phyloP scores from a whole-genome alignment of 2,329 filamentous ascomycete species.

The Aureobasidium leucospermi region DNA sequence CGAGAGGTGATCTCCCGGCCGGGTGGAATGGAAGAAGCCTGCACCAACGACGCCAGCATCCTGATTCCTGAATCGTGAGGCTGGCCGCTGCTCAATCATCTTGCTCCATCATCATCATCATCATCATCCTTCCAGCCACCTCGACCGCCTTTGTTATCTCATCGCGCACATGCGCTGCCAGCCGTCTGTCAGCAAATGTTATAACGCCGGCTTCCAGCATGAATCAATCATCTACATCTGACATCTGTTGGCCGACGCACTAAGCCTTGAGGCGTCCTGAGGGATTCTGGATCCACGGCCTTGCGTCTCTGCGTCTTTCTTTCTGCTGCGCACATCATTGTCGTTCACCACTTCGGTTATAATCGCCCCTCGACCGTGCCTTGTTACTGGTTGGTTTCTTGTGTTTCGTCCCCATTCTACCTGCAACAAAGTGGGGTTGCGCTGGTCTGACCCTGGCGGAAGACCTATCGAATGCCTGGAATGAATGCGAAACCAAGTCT shows the following conservation, averaged over 20 bases:
- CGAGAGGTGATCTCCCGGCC: slow-evolving; percentile 5
- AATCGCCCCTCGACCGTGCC: background rate
- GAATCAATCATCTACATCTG: background rate
- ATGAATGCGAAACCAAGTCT: background rate
- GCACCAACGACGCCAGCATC: background rate
- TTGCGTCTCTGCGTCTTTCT: background rate
- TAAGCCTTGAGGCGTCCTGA: background rate
- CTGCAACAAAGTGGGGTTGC: slow-evolving; percentile 7
- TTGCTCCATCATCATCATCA: slow-evolving; percentile 2
- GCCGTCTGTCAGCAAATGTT: slow-evolving; percentile 6
- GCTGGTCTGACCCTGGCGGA: background rate
- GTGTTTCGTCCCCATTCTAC: background rate
- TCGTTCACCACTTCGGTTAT: background rate
- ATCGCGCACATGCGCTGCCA: background rate
- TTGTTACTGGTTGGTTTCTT: background rate
- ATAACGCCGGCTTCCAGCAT: background rate
- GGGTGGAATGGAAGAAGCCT: slow-evolving; percentile 4
- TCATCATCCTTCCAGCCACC: slow-evolving; percentile 5
- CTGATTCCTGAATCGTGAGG: background rate
- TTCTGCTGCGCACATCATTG: background rate
- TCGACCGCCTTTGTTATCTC: background rate
- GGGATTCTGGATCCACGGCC: background rate
- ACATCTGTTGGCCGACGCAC: background rate
- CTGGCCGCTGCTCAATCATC: slow-evolving; percentile 1
- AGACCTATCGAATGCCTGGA: background rate